Conservation (phyloP, 129 eudicot genomes). For the Gnaphalium uliginosum region DNA sequence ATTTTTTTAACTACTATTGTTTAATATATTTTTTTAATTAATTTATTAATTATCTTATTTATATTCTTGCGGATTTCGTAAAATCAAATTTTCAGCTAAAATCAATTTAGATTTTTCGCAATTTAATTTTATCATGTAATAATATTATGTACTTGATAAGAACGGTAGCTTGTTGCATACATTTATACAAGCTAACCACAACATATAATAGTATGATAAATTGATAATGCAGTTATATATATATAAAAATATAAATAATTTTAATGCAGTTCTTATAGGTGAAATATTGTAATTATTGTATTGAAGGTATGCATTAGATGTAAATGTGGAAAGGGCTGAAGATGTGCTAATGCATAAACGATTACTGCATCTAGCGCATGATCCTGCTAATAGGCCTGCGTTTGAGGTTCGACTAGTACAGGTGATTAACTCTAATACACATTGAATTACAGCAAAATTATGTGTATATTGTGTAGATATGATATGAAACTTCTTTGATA, state of each 20-base stretch:
- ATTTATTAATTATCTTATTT: too few species aligned
- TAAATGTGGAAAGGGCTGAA: constrained; percentile 97
- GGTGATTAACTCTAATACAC: constrained; percentile 44
- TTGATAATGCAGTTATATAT: background rate
- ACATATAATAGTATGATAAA: background rate
- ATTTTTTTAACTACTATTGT: background rate
- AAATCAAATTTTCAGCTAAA: too few species aligned
- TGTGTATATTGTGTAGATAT: constrained; percentile 17
- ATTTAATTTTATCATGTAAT: too few species aligned
- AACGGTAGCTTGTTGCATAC: constrained; percentile 20
- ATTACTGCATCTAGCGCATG: constrained; percentile 72
- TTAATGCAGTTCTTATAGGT: constrained; percentile 17
- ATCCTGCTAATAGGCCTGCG: constrained; percentile 94
- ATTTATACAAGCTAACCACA: background rate
- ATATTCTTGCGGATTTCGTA: too few species aligned
- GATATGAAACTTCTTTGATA: background rate
- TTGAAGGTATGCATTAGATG: constrained; percentile 97
- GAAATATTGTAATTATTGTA: constrained; percentile 1
- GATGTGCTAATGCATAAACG: constrained; percentile 91
- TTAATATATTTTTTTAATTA: too few species aligned
- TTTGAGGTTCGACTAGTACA: constrained; percentile 95
- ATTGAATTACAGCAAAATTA: constrained; percentile 3
- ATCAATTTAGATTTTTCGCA: too few species aligned
- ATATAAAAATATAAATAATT: background rate
- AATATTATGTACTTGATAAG: too few species aligned